Evolutionary conservation across 306 rosid species (phyloP), one percentile per base, ranked within the genome.

Genomic region (Astragalus membranaceus): DNA sequence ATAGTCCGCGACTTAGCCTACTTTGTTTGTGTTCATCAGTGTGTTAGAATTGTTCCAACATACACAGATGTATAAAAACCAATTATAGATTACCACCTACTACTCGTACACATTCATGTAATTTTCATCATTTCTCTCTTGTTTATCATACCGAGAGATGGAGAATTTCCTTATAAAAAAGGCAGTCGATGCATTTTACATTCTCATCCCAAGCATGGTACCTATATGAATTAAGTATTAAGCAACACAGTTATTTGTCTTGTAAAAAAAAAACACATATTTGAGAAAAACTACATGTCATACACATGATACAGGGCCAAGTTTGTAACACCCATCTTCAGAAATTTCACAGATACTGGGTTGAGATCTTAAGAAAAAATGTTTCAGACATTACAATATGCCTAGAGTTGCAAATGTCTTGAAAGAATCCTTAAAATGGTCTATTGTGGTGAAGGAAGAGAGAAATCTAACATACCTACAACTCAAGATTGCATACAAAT

Each of bases 401-500:
- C 42, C 13, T 17, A 20, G 42, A 16, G 49, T 4, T 26, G 42
- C 55, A 23, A 36, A 14, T 29, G 12, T 37, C 61, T 16, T 67
- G 6, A 65, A 33, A 36, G 8, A 58, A 26, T 26, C 23, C 8
- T 53, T 48, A 14, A 57, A 58, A 46, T 15, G 13, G 67, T 7
- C 26, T 54, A 58, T 17, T 58, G 7, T 23, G 53, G n/a, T 20
- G 39, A 47, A 50, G 2, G 29, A 13, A 11, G 47, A 47, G 60
- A 47, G 29, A 46, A 33, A 64, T 52, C 57, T 14, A 36, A 36
- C 49, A 62, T 69, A 42, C 67, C 72, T 77, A 73, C 65, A 55
- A 68, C 61, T 73, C 69, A 72, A 60, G 49, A 62, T 68, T 78
- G 56, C 68, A 72, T 74, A 64, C 50, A 69, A 13, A 63, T 33